These are phyloP conservation scores for Geotrichum carabidarum DNA, from an alignment of 1,139 yeast species.

Conservation along the genomic window DNA sequence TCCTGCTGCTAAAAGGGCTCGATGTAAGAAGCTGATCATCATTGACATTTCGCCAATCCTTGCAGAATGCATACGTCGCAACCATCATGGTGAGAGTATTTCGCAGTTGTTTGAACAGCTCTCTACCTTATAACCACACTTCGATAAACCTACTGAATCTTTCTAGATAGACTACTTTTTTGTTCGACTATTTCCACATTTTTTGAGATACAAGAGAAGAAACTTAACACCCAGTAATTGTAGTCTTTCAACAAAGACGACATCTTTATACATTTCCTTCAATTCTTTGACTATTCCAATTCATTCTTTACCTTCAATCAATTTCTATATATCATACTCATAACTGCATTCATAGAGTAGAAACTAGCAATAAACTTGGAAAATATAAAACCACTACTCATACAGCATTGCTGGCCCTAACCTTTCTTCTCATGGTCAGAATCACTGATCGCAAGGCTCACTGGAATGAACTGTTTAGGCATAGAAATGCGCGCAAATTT, in stretches of 20 bases:
- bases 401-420: no score
- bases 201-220: not conserved
- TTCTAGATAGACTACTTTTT: not conserved
- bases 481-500: slow-evolving; percentile 81
- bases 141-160: slow-evolving; percentile 34
- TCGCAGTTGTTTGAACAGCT: slow-evolving; percentile 82
- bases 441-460: slow-evolving; percentile 23
- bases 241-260: no score
- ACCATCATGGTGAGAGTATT: slow-evolving; percentile 94
- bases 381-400: no score
- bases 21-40: slow-evolving; percentile 63
- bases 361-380: no score
- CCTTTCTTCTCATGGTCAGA: no score
- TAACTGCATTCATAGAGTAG: no score
- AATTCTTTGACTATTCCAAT: no score
- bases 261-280: no score
- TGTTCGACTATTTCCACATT: not conserved
- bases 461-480: slow-evolving; percentile 55
- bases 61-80: slow-evolving; percentile 97
- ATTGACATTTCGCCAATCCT: slow-evolving; percentile 92
- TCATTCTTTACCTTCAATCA: no score
- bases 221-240: no score
- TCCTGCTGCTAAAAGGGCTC: slow-evolving; percentile 52
- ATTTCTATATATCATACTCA: no score
- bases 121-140: slow-evolving; percentile 53